These are phyloP conservation scores for Porodaedalea pini DNA, from an alignment of 1,284 basidiomycete species.

Conservation along the genomic window DNA sequence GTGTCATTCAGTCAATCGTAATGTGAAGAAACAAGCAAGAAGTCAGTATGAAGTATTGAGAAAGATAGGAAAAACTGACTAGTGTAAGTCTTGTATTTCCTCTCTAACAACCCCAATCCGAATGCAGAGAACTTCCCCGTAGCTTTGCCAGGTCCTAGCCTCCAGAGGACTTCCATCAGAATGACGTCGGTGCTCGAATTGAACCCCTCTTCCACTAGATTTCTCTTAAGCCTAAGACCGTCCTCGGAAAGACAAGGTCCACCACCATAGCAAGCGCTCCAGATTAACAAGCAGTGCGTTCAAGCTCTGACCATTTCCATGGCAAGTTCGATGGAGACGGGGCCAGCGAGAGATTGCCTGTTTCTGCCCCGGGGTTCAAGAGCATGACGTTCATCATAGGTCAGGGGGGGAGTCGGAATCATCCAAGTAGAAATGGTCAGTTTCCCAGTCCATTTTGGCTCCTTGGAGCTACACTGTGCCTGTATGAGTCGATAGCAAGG, in stretches of 20 bases:
- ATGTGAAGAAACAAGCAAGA: background rate
- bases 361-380: too few species aligned
- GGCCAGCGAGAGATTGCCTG: too few species aligned
- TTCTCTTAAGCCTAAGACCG: background rate
- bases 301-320: background rate
- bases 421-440: too few species aligned
- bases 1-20: background rate
- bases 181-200: background rate
- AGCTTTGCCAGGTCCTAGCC: background rate
- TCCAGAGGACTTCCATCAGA: background rate
- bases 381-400: too few species aligned
- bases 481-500: too few species aligned
- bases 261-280: background rate
- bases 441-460: too few species aligned
- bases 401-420: too few species aligned
- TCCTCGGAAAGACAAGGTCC: background rate
- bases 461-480: too few species aligned
- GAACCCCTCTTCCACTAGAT: background rate
- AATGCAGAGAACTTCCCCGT: background rate
- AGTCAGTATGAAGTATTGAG: too few species aligned
- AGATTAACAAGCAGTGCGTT: background rate
- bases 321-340: background rate
- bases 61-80: background rate
- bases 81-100: background rate
- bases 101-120: background rate